Percentiles rank a stretch among this genome's conserved stretches.
Conservation (phyloP, 768 basidiomycete genomes). For the Exidia glandulosa region DNA sequence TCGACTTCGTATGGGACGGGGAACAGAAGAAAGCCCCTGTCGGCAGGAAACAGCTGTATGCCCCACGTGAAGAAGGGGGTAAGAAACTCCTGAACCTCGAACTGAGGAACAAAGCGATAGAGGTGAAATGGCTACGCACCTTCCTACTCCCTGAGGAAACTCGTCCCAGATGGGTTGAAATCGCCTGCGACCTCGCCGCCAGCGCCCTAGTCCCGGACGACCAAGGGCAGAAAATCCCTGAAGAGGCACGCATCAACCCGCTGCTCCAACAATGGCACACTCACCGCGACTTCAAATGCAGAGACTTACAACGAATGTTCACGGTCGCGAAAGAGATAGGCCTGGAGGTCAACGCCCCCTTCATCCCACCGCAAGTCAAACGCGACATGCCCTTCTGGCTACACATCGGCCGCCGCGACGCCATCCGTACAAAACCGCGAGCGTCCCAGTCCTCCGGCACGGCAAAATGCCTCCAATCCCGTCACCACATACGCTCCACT, state of each 20-base stretch:
- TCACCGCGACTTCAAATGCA: not conserved
- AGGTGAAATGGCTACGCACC: not conserved
- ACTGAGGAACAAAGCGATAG: not conserved
- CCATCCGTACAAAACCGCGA: not conserved
- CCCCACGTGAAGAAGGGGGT: not conserved
- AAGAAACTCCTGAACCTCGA: not conserved
- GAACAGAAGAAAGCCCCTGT: not conserved
- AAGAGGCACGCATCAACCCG: not conserved
- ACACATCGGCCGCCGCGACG: not conserved
- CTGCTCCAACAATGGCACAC: not conserved
- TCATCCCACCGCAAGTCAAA: not conserved
- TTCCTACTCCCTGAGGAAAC: not conserved
- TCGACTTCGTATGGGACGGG: conserved; percentile 18
- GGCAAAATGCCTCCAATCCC: not conserved
- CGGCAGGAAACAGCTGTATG: not conserved
- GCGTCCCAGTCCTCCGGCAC: not conserved
- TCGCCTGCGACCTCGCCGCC: not conserved
- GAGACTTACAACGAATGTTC: not conserved
- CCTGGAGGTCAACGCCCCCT: not conserved
- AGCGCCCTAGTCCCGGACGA: not conserved
- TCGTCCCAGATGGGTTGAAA: not conserved
- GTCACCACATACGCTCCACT: not conserved
- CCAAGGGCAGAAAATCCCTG: not conserved
- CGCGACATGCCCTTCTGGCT: not conserved
- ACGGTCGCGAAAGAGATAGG: not conserved